Base-by-base conservation (phyloP, 345 rosid genomes). In the Odontarrhena argentea region DNA sequence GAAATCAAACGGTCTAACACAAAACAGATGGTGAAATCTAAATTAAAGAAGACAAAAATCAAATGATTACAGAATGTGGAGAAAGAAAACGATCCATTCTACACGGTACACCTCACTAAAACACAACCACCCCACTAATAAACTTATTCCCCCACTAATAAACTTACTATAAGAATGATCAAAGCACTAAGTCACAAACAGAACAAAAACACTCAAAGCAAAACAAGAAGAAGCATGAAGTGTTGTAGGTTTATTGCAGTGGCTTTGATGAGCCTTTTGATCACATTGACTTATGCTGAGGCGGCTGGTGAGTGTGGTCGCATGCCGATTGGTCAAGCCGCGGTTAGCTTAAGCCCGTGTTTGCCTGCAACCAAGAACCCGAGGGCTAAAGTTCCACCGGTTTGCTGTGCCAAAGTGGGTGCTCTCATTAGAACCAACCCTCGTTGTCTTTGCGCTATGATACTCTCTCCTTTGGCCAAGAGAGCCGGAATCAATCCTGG, bases 401-500 rank as follows among this genome's bases (percentile, higher is more conserved):
- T 76, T 45, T 92, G 95, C 60, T 92, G 96, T 79, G 61, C 87
- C 32, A 92, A 83, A 77, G 89, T 89, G 0, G 86, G 78, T 32
- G 85, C 86, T 7, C 73, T 92, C 55, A 78, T 89, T 48, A 79
- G 65, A 65, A 74, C 91, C n/a, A 69, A 88, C 5, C 95, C 98
- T 0, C 85, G 69, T 69, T 92, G 98, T 47, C 86, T 89, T 1
- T 87, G 95, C 55, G 87, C 95, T 7, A 87, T 86, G 22, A 49
- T 89, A 50, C 62, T 92, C 63, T 92, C 98, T 8, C 96, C 96
- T 28, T 42, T 84, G 78, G 89, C 98, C 9, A 89, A 83, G 80
- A 79, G 78, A 14, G 91, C 92, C 0, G 91, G 96, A 50, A 86
- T 92, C 70, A 87, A 75, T 38, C 95, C 90, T 8, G 91, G 78